Evolutionary conservation across 2,329 filamentous ascomycete species (phyloP), one percentile per base, ranked within the genome.

Genomic region (Pestalotiopsis sp.): DNA sequence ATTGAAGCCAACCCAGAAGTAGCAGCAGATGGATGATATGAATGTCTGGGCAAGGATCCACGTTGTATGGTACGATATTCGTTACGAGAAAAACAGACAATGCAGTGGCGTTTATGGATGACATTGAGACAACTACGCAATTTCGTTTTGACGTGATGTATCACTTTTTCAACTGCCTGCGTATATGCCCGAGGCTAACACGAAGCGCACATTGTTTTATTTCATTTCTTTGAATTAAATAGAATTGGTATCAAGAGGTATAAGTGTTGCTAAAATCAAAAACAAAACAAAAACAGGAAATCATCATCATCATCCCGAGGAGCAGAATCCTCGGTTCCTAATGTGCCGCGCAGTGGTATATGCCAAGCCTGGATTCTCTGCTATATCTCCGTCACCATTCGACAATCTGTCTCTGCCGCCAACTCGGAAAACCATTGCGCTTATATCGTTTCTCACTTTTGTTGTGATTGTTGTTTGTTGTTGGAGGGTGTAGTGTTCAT

Each of bases 181-280:
- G 27, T 31, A 31, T 31, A 7, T 31, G 27, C 27, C 27, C 27
- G 27, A 31, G 4, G 4, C 6, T 31, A 31, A 6, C 27, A 31
- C 31, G 6, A 36, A 36, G 6, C 9, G 31, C 31, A 36, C 31
- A 36, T 9, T 36, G 31, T 36, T 31, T 55, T 55, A 45, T 45
- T 5, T 45, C 14, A 45, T 45, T 14, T 52, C 27, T 62, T 62
- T 62, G 36, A 41, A 62, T 59, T 17, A 62, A 36, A 36, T 3
- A 20, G 27, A 36, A 62, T 39, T 38, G 59, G 59, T 62, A 62
- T 62, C 59, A 62, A 62, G n/a, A 62, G 59, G 59, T 62, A 62
- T 62, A 62, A n/a, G 59, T 17, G n/a, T 62, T 62, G 27, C 59
- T 39, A 39, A 36, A 36, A 36, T 41, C 14, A 52, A 61, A 31